Conservation (phyloP, 2,329 filamentous ascomycete genomes). For the Podosphaera fusca region DNA sequence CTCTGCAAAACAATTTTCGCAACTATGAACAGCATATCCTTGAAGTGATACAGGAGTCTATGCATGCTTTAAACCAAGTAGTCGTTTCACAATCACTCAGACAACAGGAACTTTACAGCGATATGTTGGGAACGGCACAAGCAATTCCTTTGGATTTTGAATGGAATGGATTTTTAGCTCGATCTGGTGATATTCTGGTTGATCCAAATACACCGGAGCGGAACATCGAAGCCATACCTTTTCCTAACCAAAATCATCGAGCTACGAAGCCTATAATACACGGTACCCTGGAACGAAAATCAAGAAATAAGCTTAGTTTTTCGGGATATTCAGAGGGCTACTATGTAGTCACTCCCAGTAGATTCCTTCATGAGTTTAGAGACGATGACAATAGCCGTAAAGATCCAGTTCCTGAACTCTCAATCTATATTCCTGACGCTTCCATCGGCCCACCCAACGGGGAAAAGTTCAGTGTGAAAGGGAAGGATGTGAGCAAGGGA, state of each 20-base stretch:
- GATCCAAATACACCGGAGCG: slow-evolving; percentile 55
- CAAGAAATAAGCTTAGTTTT: slow-evolving; percentile 55
- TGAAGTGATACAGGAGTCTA: slow-evolving; percentile 55
- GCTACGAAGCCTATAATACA: slow-evolving; percentile 68
- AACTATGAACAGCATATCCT: slow-evolving; percentile 74
- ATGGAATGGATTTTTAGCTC: slow-evolving; percentile 63
- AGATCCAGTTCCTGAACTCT: slow-evolving; percentile 66
- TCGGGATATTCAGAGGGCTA: slow-evolving; percentile 59
- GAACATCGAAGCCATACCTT: slow-evolving; percentile 48
- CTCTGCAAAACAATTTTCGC: slow-evolving; percentile 75
- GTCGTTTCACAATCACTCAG: slow-evolving; percentile 63
- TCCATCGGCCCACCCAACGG: slow-evolving; percentile 47
- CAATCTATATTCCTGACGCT: slow-evolving; percentile 81
- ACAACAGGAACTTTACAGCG: slow-evolving; percentile 55
- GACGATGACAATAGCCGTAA: slow-evolving; percentile 51
- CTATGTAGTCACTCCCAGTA: slow-evolving; percentile 74
- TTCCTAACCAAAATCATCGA: slow-evolving; percentile 71
- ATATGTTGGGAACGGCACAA: slow-evolving; percentile 59
- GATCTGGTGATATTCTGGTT: slow-evolving; percentile 50
- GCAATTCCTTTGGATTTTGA: slow-evolving; percentile 68
- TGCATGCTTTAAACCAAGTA: slow-evolving; percentile 65
- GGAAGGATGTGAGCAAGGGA: slow-evolving; percentile 70
- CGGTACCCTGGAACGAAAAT: slow-evolving; percentile 75
- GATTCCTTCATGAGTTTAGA: slow-evolving; percentile 90
- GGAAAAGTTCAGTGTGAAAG: slow-evolving; percentile 82